Evolutionary conservation across 2,329 filamentous ascomycete species (phyloP).

Genomic region (Nigrospora oryzae): DNA sequence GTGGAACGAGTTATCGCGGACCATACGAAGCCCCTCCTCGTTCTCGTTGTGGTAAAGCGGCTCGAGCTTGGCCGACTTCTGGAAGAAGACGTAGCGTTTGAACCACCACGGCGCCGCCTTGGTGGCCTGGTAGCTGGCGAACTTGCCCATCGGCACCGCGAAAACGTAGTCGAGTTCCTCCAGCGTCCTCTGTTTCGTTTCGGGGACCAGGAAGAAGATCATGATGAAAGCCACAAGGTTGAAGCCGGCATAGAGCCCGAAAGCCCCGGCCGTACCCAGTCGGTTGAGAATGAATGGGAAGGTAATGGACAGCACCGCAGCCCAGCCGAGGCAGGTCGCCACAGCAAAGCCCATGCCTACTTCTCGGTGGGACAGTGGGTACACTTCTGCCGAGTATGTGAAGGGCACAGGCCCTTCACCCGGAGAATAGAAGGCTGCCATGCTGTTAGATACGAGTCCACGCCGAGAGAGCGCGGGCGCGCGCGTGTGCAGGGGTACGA

Average conservation of each 20-base stretch:
- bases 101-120: constrained; percentile 28
- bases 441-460: background rate
- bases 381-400: constrained; percentile 61
- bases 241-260: constrained; percentile 37
- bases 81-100: constrained; percentile 23
- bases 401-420: constrained; percentile 62
- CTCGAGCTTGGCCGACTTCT: constrained; percentile 16
- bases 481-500: background rate
- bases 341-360: constrained; percentile 65
- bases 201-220: constrained; percentile 38
- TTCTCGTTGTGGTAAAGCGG: constrained; percentile 21
- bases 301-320: constrained; percentile 53
- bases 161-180: constrained; percentile 44
- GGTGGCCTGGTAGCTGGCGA: constrained; percentile 29
- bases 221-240: constrained; percentile 35
- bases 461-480: too few species aligned
- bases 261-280: constrained; percentile 35
- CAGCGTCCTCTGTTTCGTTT: constrained; percentile 41
- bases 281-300: constrained; percentile 47
- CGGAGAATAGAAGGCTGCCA: constrained; percentile 48
- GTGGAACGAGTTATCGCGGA: background rate
- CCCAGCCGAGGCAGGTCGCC: constrained; percentile 55
- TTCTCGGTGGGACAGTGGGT: constrained; percentile 62
- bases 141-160: constrained; percentile 29
- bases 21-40: background rate